Base-by-base conservation (phyloP, 176 grass and related monocot genomes). In the Lolium rigidum region DNA sequence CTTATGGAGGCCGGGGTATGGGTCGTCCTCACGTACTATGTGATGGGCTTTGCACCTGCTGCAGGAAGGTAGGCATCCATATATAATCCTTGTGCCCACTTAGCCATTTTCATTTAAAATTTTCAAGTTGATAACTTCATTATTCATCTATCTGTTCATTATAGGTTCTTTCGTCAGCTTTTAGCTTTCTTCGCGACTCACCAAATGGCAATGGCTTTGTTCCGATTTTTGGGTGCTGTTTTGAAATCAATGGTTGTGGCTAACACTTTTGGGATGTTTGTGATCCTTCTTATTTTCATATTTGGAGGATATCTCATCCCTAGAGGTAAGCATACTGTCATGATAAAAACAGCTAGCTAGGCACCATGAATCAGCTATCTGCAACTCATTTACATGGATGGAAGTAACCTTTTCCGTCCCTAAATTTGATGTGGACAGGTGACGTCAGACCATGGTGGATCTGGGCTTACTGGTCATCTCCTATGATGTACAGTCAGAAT, bases 301-400 rank as follows among this genome's bases (percentile, higher is more conserved):
- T 94, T 98, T 48, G 93, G 93, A 80, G 95, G 95, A 73, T 95
- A 95, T 84, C 41, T 98, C 77, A 86, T 98, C 75, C 60, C 71
- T 41, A 95, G 68, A 93, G 86, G 95, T 97, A 89, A 83, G 85
- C 74, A 69, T 65, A 16, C 20, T 58, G 4, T 18, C 60, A 20
- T 70, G 17, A 24, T 9, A 79, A 83, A 70, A 77, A 31, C 79
- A 74, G 47, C 47, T 11, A 11, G 47, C 47, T 49, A 49, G 47
- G 47, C 47, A 49, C 47, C 0, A 68, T n/a, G 39, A 63, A 80
- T 74, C 21, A 65, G 37, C 20, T 79, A 84, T 46, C 16, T 11
- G n/a, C 50, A 43, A n/a, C 39, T 72, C 20, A 39, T 60, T 70
- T 44, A 28, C 49, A 39, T 70, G 26, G 38, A 81, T 28, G 20